Evolutionary conservation across 129 eudicot genomes (phyloP), one percentile per base, ranked within the genome.

Genomic region (Flaveria trinervia): DNA sequence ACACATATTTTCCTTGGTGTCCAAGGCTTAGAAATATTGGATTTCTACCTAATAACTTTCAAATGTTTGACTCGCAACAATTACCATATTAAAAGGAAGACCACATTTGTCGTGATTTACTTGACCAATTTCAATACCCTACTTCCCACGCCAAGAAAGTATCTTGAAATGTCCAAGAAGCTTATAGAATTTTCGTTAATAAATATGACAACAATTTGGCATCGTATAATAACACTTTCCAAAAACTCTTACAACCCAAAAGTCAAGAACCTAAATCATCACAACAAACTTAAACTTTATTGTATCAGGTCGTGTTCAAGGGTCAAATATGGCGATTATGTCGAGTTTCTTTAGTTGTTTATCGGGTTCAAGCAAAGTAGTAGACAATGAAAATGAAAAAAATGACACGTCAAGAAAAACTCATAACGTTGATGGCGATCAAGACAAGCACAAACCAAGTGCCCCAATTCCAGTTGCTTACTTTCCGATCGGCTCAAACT

Each of bases 401-500:
- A 18, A 3, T n/a, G 52, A 1, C 9, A 15, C 14, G 25, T 77
- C 76, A 15, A 56, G 54, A 28, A 70, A 71, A 70, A 52, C 50
- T 39, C 51, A 26, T 7, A 59, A 59, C 3, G 16, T 46, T 50
- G 30, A 71, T 16, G 65, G 51, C 3, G 66, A 71, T 23, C 72
- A 72, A 2, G 26, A 51, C 57, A 77, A 79, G 49, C 13, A 68
- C 10, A 51, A 23, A 64, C 65, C 64, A 52, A 65, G 68, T 10
- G 79, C 78, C 72, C 68, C 83, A 43, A 72, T 79, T 39, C 78
- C 60, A 10, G 41, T 72, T 65, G 78, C 83, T 22, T 72, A 79
- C 48, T 79, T 72, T 39, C 73, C 83, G 0, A 65, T 49, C 0
- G 78, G 83, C 60, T 72, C 83, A 51, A 79, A 65, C 60, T 64